Evolutionary conservation across 176 grass and related monocot genomes (phyloP).

Genomic region (Musa itinerans): DNA sequence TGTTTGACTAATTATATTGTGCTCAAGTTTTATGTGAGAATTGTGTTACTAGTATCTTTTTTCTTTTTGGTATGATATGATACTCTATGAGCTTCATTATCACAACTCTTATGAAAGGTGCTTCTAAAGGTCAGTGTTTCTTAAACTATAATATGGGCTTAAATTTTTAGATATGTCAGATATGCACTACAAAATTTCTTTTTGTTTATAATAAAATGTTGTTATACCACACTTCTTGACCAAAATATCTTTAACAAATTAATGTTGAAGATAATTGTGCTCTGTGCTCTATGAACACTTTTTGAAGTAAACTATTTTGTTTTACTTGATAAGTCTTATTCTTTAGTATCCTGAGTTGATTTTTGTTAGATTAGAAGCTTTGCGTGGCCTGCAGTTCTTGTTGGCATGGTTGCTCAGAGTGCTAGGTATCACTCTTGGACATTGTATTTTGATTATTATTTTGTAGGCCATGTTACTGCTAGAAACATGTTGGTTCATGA

Average conservation of each 20-base stretch:
- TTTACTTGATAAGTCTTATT: slow-evolving; percentile 3
- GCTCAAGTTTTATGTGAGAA: too few species aligned
- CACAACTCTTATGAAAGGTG: too few species aligned
- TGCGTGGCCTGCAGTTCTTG: slow-evolving; percentile 93
- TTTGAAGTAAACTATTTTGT: background rate
- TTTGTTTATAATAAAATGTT: background rate
- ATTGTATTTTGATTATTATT: slow-evolving; percentile 17
- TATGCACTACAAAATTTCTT: background rate
- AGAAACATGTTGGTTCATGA: background rate
- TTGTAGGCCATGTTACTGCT: background rate
- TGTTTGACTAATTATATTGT: too few species aligned
- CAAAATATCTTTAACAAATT: too few species aligned
- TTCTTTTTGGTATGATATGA: too few species aligned
- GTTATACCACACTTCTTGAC: background rate
- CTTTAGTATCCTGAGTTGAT: slow-evolving; percentile 20
- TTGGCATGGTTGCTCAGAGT: slow-evolving; percentile 99
- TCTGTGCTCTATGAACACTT: background rate
- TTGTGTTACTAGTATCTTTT: too few species aligned
- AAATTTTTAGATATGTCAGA: too few species aligned
- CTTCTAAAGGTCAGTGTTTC: too few species aligned
- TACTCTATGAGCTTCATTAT: too few species aligned
- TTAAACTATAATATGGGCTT: too few species aligned
- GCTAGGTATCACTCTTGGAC: slow-evolving; percentile 53
- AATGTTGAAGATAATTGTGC: background rate
- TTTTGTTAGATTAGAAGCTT: slow-evolving; percentile 76